These are phyloP conservation scores for Curvularia spicifera DNA, from an alignment of 2,329 filamentous ascomycete genomes.

Conservation along the genomic window DNA sequence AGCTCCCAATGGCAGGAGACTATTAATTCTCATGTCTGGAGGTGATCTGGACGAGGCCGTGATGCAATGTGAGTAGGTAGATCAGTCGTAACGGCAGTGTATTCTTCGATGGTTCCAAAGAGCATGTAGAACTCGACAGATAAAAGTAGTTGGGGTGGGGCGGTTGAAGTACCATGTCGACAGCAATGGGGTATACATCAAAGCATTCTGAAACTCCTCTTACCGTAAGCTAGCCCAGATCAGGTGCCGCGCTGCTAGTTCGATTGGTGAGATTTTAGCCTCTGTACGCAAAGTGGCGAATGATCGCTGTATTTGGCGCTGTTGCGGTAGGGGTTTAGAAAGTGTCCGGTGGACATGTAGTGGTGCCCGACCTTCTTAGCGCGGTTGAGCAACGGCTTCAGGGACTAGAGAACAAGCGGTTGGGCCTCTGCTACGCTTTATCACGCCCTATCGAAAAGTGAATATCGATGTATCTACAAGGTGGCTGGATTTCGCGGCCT, in stretches of 20 bases:
- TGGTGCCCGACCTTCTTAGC: background rate
- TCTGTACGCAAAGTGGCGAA: background rate
- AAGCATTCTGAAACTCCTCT: background rate
- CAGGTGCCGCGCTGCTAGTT: background rate
- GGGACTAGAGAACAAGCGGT: background rate
- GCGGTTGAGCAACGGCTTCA: background rate
- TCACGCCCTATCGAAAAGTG: background rate
- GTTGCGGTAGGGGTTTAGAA: background rate
- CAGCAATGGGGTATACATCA: background rate
- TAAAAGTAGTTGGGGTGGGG: background rate
- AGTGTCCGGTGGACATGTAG: background rate
- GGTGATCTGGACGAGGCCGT: background rate
- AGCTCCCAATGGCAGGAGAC: background rate
- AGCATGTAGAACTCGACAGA: background rate
- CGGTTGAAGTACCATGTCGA: background rate
- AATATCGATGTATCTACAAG: too few relatives aligned
- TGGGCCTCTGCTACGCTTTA: background rate
- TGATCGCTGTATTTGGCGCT: conserved; percentile 4
- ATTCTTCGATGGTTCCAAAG: background rate
- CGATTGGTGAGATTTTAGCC: background rate
- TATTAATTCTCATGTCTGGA: conserved; percentile 1
- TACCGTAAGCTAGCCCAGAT: background rate
- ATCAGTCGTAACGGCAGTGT: background rate
- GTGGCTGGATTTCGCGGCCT: too few relatives aligned
- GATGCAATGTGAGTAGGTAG: background rate